Evolutionary conservation across 352 stramenopile species (phyloP).

Genomic region (Pythium apleroticum): DNA sequence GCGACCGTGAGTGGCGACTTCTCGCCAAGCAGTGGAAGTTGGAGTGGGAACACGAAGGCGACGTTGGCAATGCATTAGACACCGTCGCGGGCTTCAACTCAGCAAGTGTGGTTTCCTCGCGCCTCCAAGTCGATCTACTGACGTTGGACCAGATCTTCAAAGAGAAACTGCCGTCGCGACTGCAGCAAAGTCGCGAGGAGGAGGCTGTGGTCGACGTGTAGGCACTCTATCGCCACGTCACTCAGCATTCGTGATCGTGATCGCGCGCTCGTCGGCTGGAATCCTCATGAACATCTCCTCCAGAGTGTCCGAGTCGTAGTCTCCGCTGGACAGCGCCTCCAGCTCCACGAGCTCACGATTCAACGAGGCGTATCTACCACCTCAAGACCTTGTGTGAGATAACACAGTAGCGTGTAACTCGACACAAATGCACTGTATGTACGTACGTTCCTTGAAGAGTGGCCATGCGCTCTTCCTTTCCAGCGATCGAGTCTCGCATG

Average conservation of each 20-base stretch:
- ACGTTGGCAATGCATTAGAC: conserved; percentile 31
- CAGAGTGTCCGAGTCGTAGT: conserved; percentile 37
- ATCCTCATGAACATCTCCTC: conserved; percentile 54
- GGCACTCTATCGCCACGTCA: not conserved
- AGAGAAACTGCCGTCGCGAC: conserved; percentile 64
- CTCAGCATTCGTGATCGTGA: not conserved
- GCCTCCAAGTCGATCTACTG: conserved; percentile 29
- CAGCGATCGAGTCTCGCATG: conserved; percentile 21
- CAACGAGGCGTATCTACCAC: conserved; percentile 40
- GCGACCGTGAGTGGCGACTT: conserved; percentile 27
- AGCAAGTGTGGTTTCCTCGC: conserved; percentile 26
- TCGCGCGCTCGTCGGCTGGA: conserved; percentile 35
- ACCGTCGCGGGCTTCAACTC: conserved; percentile 31
- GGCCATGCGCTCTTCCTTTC: conserved; percentile 29
- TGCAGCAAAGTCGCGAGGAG: conserved; percentile 66
- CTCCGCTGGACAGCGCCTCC: conserved; percentile 37
- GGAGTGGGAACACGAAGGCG: conserved; percentile 34
- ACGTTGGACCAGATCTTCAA: conserved; percentile 74
- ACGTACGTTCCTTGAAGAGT: conserved; percentile 23
- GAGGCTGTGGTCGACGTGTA: conserved; percentile 75
- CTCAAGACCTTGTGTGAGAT: not conserved
- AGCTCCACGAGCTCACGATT: conserved; percentile 40
- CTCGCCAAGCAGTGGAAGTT: conserved; percentile 31
- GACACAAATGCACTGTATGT: not conserved
- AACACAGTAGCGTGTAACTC: not conserved